Evolutionary conservation across 1,284 basidiomycete genomes (phyloP), one percentile per base, ranked within the genome.

Genomic region (Golubevia sp.): DNA sequence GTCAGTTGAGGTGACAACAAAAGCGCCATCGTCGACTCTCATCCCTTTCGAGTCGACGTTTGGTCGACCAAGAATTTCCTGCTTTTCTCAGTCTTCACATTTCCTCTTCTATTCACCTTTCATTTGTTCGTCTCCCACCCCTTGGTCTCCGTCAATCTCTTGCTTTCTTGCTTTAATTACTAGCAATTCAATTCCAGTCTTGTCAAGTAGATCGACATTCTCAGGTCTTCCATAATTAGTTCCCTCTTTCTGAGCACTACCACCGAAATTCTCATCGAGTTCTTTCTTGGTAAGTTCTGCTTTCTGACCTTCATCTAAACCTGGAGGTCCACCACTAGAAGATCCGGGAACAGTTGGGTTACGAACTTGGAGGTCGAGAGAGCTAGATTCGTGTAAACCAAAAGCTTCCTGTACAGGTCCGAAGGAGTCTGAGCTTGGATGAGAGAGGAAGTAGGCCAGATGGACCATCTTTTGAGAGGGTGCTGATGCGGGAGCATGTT

Each of bases 271-370:
- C 3, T 70, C 62, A 30, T 75, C 56, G 23, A 75, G 49, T 59
- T 75, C 73, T 3, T 63, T 59, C 11, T 75, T 63, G 24, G 62
- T 73, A 61, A 75, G 26, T 54, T 70, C 55, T n/a, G 66, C 71
- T 0, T 67, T 61, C 48, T 64, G 50, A 38, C 66, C 63, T 4
- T 65, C 58, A 1, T 67, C 59, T 7, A 75, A 60, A 4, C 73
- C 73, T 8, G 65, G 55, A 6, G 71, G 70, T 13, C 69, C 70
- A 18, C 58, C 63, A 1, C 68, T 66, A 18, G 66, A 67, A 1
- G 71, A 67, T 4, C 64, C 59, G 2, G 73, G 67, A n/a, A 73
- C 56, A 0, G 71, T 75, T 1, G 73, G 73, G 52, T 75, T 75
- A 2, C 70, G 58, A 66, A 75, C 73, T 55, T 73, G 68, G 34